phyloP scores from a whole-genome alignment of 1,284 basidiomycete species.

The Porphyrellus sp. region DNA sequence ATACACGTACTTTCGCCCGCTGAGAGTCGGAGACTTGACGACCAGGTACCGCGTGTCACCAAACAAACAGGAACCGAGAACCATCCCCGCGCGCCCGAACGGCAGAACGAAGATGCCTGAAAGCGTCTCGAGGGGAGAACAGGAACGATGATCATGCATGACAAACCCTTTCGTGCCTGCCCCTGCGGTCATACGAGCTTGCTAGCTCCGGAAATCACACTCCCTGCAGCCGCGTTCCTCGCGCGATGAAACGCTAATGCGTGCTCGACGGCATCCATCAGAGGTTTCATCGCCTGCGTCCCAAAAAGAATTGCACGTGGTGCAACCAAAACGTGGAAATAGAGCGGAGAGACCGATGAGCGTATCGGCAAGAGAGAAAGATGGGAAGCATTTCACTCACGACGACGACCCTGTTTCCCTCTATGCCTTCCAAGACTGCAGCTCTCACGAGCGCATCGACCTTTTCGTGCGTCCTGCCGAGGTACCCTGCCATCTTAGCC shows the following conservation, averaged over 20 bases:
- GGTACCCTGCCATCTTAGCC: conserved; percentile 81
- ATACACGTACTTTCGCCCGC: not conserved
- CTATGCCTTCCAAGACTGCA: conserved; percentile 60
- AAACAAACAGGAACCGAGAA: not conserved
- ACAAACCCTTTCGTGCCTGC: too few relatives aligned
- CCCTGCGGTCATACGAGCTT: conserved; percentile 24
- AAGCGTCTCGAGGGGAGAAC: too few relatives aligned
- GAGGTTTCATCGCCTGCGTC: conserved; percentile 73
- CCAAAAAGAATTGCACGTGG: too few relatives aligned
- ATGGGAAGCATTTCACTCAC: conserved; percentile 44
- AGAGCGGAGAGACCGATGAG: not conserved
- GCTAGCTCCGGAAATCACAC: conserved; percentile 8
- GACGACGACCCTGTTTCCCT: conserved; percentile 60
- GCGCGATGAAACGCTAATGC: conserved; percentile 62
- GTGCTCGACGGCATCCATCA: conserved; percentile 74
- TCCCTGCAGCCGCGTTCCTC: conserved; percentile 19
- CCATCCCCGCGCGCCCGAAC: too few relatives aligned
- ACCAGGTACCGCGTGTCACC: not conserved
- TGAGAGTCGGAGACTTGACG: not conserved
- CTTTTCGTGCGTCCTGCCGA: conserved; percentile 77
- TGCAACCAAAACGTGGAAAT: too few relatives aligned
- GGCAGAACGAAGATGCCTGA: too few relatives aligned
- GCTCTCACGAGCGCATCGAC: conserved; percentile 70
- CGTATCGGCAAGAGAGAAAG: not conserved
- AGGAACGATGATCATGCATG: not conserved